Evolutionary conservation across 2,329 filamentous ascomycete genomes (phyloP).

Genomic region (Periconia digitata): DNA sequence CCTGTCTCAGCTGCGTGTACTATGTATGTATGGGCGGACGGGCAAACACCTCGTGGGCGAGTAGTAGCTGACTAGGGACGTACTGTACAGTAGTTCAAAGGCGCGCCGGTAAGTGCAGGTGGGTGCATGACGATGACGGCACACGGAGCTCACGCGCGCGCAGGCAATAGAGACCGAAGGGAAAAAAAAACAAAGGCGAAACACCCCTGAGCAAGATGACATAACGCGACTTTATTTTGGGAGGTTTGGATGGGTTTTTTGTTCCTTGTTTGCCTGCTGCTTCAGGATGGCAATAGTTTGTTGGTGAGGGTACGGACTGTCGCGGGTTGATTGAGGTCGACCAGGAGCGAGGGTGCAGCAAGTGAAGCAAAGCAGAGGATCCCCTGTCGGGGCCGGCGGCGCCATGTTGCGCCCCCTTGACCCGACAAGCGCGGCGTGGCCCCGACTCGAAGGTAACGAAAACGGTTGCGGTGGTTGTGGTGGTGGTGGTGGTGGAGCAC

Average conservation of each 20-base stretch:
- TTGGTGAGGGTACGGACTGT: not conserved
- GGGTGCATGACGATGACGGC: too few relatives aligned
- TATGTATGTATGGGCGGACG: too few relatives aligned
- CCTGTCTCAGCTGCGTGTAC: not conserved
- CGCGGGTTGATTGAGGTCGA: conserved; percentile 7
- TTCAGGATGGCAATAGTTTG: not conserved
- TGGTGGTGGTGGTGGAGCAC: not conserved
- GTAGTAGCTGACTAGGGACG: not conserved
- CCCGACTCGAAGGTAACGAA: conserved; percentile 30
- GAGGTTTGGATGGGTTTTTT: too few relatives aligned
- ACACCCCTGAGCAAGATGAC: too few relatives aligned
- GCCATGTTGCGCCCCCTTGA: conserved; percentile 12
- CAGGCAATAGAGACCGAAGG: not conserved
- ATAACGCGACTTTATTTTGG: too few relatives aligned
- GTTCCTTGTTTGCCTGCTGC: not conserved
- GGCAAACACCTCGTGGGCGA: not conserved
- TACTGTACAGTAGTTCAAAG: not conserved
- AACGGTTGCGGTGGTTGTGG: conserved; percentile 16
- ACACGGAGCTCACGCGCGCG: not conserved
- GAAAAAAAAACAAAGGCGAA: not conserved
- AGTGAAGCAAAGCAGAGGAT: not conserved
- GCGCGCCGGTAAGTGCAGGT: not conserved
- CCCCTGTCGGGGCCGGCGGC: conserved; percentile 9
- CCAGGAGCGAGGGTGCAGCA: conserved; percentile 15
- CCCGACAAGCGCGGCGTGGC: conserved; percentile 12